These are phyloP conservation scores for Tritrichomonas foetus DNA, from an alignment of 208 protist species.

Conservation along the genomic window DNA sequence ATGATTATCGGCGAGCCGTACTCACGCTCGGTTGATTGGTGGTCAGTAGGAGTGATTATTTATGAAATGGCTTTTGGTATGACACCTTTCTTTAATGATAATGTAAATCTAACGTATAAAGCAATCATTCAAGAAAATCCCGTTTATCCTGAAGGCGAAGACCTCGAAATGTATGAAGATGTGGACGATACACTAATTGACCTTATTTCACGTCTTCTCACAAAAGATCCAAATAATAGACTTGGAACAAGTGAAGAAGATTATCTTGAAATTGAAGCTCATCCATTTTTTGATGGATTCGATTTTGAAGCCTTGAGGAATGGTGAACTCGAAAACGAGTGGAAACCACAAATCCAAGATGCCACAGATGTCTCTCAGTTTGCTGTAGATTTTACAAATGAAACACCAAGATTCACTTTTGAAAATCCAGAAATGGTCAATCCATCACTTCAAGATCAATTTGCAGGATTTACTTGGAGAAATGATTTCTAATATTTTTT, in stretches of 20 bases:
- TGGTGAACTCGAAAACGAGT: conserved; percentile 28
- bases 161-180: background rate
- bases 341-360: conserved; percentile 40
- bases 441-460: background rate
- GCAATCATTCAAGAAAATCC: too few relatives aligned
- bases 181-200: background rate
- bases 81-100: conserved; percentile 67
- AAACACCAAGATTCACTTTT: conserved; percentile 5
- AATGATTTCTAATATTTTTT: too few relatives aligned
- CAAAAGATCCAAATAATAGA: conserved; percentile 34
- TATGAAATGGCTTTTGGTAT: conserved; percentile 70
- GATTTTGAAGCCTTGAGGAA: conserved; percentile 36
- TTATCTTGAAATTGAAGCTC: conserved; percentile 55
- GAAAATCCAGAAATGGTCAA: background rate
- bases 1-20: conserved; percentile 60
- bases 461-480: too few relatives aligned
- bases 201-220: conserved; percentile 30
- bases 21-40: conserved; percentile 70
- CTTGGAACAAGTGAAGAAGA: background rate
- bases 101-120: too few relatives aligned
- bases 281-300: conserved; percentile 49
- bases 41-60: conserved; percentile 66
- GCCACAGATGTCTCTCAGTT: conserved; percentile 43
- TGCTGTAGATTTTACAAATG: conserved; percentile 46
- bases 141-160: background rate